These are phyloP conservation scores for Phlyctochytrium planicorne DNA, from an alignment of 192 early-diverging fungal species.

Conservation along the genomic window DNA sequence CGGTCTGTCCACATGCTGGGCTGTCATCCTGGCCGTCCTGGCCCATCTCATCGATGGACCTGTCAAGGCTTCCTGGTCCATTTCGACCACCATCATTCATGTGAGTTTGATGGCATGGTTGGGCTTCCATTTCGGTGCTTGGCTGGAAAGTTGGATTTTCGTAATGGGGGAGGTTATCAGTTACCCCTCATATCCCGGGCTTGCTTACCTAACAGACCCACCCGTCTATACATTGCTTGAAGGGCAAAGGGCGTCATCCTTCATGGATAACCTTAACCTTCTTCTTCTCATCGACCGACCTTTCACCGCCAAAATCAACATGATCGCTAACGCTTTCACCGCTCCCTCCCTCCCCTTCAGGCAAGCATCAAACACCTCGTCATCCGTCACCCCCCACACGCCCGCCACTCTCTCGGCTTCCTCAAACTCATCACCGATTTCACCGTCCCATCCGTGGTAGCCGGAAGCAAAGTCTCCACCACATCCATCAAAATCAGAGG, in stretches of 20 bases:
- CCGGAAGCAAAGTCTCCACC: slow-evolving; percentile 10
- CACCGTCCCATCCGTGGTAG: slow-evolving; percentile 22
- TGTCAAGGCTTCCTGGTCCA: slow-evolving; percentile 19
- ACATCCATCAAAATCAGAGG: slow-evolving; percentile 4
- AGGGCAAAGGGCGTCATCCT: too few relatives aligned
- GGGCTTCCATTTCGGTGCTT: too few relatives aligned
- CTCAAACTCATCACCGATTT: slow-evolving; percentile 21
- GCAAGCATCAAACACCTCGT: slow-evolving; percentile 6
- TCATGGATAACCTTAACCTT: too few relatives aligned
- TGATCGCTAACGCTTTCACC: too few relatives aligned
- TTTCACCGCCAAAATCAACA: too few relatives aligned
- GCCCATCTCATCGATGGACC: slow-evolving; percentile 21
- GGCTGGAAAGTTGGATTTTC: too few relatives aligned
- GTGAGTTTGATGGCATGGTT: too few relatives aligned
- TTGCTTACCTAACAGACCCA: too few relatives aligned
- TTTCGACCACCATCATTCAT: slow-evolving; percentile 24
- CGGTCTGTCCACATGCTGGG: not conserved
- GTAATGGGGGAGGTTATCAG: too few relatives aligned
- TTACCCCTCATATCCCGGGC: too few relatives aligned
- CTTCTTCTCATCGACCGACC: not conserved
- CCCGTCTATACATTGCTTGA: too few relatives aligned
- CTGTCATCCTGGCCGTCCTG: slow-evolving; percentile 15
- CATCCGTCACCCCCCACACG: slow-evolving; percentile 31
- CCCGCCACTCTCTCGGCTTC: slow-evolving; percentile 32
- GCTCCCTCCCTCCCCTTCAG: not conserved